Conservation (phyloP, 306 rosid species). For the Rosa multiflora region DNA sequence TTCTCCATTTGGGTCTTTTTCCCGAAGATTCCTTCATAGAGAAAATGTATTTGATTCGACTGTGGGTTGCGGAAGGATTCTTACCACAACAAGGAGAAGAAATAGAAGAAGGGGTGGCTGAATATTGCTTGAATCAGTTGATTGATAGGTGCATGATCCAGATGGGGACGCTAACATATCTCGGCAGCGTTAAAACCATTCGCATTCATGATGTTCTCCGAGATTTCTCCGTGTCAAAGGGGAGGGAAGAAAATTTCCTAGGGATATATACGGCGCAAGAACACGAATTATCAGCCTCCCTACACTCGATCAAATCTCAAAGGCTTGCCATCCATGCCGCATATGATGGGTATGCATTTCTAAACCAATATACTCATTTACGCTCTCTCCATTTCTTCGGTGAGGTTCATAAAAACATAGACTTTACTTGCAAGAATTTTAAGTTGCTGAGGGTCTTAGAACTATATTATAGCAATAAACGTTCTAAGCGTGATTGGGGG, state of each 20-base stretch:
- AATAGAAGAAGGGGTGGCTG: not conserved
- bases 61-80: conserved; percentile 7
- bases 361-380: not conserved
- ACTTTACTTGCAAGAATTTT: not conserved
- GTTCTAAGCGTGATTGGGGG: not conserved
- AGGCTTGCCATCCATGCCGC: not conserved
- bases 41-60: not conserved
- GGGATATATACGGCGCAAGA: not conserved
- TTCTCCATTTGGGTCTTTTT: conserved; percentile 19
- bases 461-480: not conserved
- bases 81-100: conserved; percentile 3
- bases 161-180: not conserved
- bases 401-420: too few species aligned
- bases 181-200: not conserved
- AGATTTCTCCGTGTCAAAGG: not conserved
- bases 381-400: not conserved
- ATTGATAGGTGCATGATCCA: not conserved
- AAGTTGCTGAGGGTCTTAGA: not conserved
- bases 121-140: conserved; percentile 1
- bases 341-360: not conserved
- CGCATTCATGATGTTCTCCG: not conserved
- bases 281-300: not conserved
- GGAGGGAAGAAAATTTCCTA: not conserved
- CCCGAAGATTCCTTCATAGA: not conserved
- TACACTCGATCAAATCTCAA: not conserved